Evolutionary conservation across 352 stramenopile species (phyloP), one percentile per base, ranked within the genome.

Genomic region (Phytophthora podocarpi): DNA sequence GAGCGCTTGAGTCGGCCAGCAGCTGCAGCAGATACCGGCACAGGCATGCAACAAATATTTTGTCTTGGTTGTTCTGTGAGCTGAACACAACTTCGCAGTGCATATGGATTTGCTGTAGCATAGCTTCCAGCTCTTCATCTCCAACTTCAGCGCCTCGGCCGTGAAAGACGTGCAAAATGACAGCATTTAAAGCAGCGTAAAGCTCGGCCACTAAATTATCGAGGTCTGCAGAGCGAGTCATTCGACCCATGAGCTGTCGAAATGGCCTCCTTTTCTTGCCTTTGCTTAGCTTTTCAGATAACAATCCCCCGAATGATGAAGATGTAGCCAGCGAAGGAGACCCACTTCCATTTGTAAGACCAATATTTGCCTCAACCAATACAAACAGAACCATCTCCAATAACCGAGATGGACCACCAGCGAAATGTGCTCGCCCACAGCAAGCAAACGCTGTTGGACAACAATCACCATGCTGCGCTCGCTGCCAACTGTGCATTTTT

Each of bases 401-500:
- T 39, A 92, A 48, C 1, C 64, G 56, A 40, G 73, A 75, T 5
- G 82, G 80, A 0, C 82, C 82, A 23, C 67, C 75, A 13, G 67
- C 48, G 32, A 91, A 91, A 52, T 88, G 80, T 13, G 81, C 67
- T 53, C 43, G 67, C 15, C 74, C 72, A 42, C 78, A 89, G 23
- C 79, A 90, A 30, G 50, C 61, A 58, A 89, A 81, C 2, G 59
- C 47, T 13, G 46, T 18, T 12, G 82, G 79, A 31, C 82, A 91
- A 5, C 68, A 74, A 32, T 90, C 79, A 2, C 82, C 79, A 24
- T 90, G 75, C 47, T 92, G 82, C 9, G 82, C 64, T 21, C 74
- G 70, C 42, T 92, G 82, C 82, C 80, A 92, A 27, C 70, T 71
- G 20, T 87, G 78, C 76, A 90, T 90, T 35, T 82, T 88, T 27